Evolutionary conservation across 148 eudicot species (phyloP), one percentile per base, ranked within the genome.

Genomic region (Heliosperma pusillum): DNA sequence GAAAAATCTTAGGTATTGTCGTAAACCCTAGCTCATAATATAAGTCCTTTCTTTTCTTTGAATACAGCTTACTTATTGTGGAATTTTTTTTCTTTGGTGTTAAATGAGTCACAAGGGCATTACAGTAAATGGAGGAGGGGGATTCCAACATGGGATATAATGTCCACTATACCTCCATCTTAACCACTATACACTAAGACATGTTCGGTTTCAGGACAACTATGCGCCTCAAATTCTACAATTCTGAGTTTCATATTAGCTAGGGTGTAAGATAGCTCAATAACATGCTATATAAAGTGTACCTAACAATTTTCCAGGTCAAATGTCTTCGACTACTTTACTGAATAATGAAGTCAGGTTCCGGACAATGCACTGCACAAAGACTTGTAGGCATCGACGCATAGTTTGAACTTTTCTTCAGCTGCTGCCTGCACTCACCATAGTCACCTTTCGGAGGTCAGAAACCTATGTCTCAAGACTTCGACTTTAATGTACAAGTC

Each of bases 341-440:
- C 42, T 36, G 42, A 36, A 36, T 36, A 36, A 36, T 36, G 42
- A 36, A 36, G 42, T 36, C 85, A 89, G 77, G 83, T 78, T 6
- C 83, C 30, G 33, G 92, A 84, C 59, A 91, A 79, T 8, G 86
- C 86, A 55, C 64, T 82, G 86, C 97, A 88, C 45, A 94, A 77
- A 77, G 97, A 88, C 26, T 83, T 86, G 87, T 94, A 94, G 19
- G 98, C 96, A 55, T 75, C 65, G 7, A 81, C 97, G 76, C 97
- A 91, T 10, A 65, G 78, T 82, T 94, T 94, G 84, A 94, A 94
- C 81, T 83, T 94, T 83, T 93, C 97, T 85, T 86, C 98, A 30
- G 97, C 97, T 52, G 71, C 80, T 62, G 85, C 92, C 97, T 93
- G 97, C 76, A 81, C 72, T 77, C 64, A 74, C 71, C 24, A 21